phyloP scores from a whole-genome alignment of 805 yeast species.

The Hanseniaspora thailandica region DNA sequence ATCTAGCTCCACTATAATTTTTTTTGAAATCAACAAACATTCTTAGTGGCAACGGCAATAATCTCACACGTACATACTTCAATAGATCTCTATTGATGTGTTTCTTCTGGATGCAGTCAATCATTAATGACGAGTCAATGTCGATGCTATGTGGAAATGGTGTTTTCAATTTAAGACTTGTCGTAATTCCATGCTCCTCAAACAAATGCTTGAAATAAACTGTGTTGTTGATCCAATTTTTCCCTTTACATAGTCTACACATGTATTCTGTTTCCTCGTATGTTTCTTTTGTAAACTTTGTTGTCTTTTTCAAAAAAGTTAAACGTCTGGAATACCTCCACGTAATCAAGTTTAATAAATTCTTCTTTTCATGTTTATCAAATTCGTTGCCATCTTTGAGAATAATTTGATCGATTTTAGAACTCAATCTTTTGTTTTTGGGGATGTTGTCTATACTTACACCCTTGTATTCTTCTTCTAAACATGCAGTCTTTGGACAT shows the following conservation, averaged over 20 bases:
- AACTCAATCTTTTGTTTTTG: background rate
- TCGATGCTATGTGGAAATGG: background rate
- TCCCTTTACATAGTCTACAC: slow-evolving; percentile 22
- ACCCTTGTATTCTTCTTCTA: background rate
- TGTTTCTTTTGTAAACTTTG: background rate
- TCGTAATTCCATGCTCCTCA: slow-evolving; percentile 21
- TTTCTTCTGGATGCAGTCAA: background rate
- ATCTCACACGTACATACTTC: slow-evolving; percentile 13
- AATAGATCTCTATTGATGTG: slow-evolving; percentile 15
- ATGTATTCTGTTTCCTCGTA: slow-evolving; percentile 15
- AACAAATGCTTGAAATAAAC: slow-evolving; percentile 20
- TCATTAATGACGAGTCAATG: background rate
- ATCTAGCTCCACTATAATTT: slow-evolving; percentile 16
- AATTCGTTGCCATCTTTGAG: background rate
- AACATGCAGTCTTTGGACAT: slow-evolving; percentile 18
- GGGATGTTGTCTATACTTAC: background rate
- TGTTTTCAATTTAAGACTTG: slow-evolving; percentile 7
- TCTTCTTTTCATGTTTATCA: background rate
- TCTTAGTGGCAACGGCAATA: slow-evolving; percentile 19
- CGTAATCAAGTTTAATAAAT: slow-evolving; percentile 15
- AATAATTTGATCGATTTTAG: background rate
- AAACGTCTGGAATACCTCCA: slow-evolving; percentile 13
- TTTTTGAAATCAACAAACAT: slow-evolving; percentile 17
- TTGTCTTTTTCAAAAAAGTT: background rate
- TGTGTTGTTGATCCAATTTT: slow-evolving; percentile 19